Base-by-base conservation (phyloP, 371 early-diverging fungal species). In the Mucor irregularis region DNA sequence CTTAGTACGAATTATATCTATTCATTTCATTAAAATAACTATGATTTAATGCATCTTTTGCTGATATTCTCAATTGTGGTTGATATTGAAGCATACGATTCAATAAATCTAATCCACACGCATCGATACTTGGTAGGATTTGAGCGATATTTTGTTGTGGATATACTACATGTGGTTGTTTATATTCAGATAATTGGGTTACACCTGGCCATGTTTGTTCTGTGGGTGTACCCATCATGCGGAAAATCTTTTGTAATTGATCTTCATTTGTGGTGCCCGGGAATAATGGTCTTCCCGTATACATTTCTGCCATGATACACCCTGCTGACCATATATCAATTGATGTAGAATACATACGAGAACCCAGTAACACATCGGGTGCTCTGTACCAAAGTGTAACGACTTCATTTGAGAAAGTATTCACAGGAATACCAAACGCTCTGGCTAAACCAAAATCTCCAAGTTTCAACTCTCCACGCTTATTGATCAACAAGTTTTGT, bases 241-340 rank as follows among this genome's bases (percentile, higher is more conserved):
- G 80, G 75, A 93, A 95, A 42, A 98, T 96, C 70, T 85, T 84
- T 55, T 84, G 56, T 22, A 97, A 75, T 69, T 97, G 95, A 74
- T 98, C 96, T 44, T 86, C 82, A 58, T 90, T 93, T 61, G 88
- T 90, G 31, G 89, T 90, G 35, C 99, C 99, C 10, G 98, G 93
- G 68, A 98, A 99, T 29, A 99, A 74, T 1, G 99, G 98, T 31
- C 90, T 70, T 1, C 98, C 97, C 5, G 89, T 78, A 53, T 82
- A 90, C 90, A 94, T 95, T 66, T 97, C 99, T 33, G 94, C 94
- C 84, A 97, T 87, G 64, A 98, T 98, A 72, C 99, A 99, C 7
- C 99, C 99, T 4, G 94, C 90, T 14, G 95, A 94, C 99, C 99
- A 99, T 45, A 99, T 94, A 71, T 99, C 99, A 53, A 99, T 94